Percentiles rank a stretch among this genome's conserved stretches.
Evolutionary conservation across 768 basidiomycete genomes (phyloP).

Genomic region (Collybia nuda): DNA sequence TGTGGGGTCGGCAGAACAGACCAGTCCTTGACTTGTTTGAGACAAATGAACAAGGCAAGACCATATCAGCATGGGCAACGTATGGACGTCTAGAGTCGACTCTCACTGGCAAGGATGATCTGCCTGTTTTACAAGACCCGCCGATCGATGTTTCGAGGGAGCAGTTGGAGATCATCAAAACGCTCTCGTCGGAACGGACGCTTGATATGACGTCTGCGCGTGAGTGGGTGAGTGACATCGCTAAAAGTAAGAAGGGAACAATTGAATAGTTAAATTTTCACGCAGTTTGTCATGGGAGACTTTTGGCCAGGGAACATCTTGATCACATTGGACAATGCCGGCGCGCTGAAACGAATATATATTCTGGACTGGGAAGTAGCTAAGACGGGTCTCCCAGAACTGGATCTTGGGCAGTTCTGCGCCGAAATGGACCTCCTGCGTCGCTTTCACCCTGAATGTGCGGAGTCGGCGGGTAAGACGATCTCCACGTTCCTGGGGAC

Average conservation of each 20-base stretch:
- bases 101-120: constrained; percentile 16
- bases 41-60: constrained; percentile 32
- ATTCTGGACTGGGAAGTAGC: constrained; percentile 69
- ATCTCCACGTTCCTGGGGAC: constrained; percentile 43
- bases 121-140: constrained; percentile 35
- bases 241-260: not conserved
- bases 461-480: constrained; percentile 32
- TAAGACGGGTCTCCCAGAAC: constrained; percentile 54
- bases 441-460: constrained; percentile 42
- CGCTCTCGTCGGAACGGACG: constrained; percentile 26
- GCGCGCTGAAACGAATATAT: constrained; percentile 37
- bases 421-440: constrained; percentile 56
- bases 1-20: constrained; percentile 34
- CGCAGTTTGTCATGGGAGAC: constrained; percentile 61
- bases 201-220: constrained; percentile 27
- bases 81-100: constrained; percentile 43
- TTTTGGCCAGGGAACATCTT: constrained; percentile 75
- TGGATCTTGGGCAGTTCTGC: constrained; percentile 65
- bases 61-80: constrained; percentile 35
- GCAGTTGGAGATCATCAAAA: constrained; percentile 30
- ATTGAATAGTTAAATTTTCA: constrained; percentile 3
- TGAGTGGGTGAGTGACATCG: constrained; percentile 16
- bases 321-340: constrained; percentile 33
- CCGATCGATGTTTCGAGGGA: constrained; percentile 30
- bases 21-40: constrained; percentile 33